A percentile compares a stretch with the other conserved stretches of the same genome.
Conservation (phyloP, 768 basidiomycete species). For the Royoungia palumana region DNA sequence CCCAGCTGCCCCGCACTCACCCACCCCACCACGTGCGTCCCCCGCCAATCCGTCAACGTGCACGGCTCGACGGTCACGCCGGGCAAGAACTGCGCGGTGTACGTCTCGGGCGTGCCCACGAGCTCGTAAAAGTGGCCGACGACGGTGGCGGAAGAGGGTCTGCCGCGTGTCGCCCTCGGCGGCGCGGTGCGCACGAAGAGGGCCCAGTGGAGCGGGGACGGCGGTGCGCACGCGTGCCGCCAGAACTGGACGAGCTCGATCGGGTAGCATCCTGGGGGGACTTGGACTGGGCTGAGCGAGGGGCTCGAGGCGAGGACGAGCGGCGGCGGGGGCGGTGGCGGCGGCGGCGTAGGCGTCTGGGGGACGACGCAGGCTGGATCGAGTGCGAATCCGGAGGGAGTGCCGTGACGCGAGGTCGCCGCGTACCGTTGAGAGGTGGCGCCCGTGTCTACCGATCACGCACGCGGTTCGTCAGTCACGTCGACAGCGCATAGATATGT, state of each 20-base stretch:
- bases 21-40: slow-evolving; percentile 24
- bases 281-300: slow-evolving; percentile 10
- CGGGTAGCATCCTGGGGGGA: slow-evolving; percentile 16
- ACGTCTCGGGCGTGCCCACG: slow-evolving; percentile 25
- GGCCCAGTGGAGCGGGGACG: slow-evolving; percentile 27
- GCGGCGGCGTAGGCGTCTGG: background rate
- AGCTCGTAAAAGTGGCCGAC: slow-evolving; percentile 29
- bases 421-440: background rate
- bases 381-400: background rate
- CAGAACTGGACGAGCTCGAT: slow-evolving; percentile 32
- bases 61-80: slow-evolving; percentile 8
- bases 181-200: slow-evolving; percentile 27
- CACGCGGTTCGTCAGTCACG: background rate
- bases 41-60: slow-evolving; percentile 22
- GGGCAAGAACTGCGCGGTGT: slow-evolving; percentile 13
- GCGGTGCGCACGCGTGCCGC: slow-evolving; percentile 14
- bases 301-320: background rate
- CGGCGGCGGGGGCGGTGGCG: too few species aligned
- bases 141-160: background rate
- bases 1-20: slow-evolving; percentile 9
- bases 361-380: background rate
- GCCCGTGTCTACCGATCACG: background rate
- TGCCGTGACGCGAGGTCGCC: background rate
- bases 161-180: background rate
- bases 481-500: background rate